Conservation (phyloP, 2,329 filamentous ascomycete species). For the Penicillium verrucosum region DNA sequence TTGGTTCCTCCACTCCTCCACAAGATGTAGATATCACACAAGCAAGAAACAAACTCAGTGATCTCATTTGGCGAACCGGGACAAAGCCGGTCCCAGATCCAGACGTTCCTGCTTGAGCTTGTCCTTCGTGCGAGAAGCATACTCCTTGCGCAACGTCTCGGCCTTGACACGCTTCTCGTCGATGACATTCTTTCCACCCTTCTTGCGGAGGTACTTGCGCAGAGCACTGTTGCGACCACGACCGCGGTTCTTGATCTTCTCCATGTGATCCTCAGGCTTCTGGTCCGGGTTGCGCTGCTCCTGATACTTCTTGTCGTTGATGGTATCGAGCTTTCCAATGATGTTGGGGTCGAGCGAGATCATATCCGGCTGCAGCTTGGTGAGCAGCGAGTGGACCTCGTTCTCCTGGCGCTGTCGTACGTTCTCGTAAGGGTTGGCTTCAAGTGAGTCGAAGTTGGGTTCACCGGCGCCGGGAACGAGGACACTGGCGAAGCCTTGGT, state of each 20-base stretch:
- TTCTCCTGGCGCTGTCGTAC: conserved; percentile 86
- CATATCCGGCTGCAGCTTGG: conserved; percentile 96
- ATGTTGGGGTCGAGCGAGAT: conserved; percentile 92
- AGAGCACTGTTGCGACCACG: conserved; percentile 86
- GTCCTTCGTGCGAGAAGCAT: conserved; percentile 65
- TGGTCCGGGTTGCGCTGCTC: conserved; percentile 77
- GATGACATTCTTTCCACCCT: conserved; percentile 87
- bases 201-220: conserved; percentile 86
- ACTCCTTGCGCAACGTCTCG: conserved; percentile 72
- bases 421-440: conserved; percentile 93
- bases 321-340: conserved; percentile 80
- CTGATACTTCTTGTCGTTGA: conserved; percentile 71
- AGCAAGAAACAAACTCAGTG: conserved; percentile 18
- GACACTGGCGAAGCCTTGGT: conserved; percentile 81
- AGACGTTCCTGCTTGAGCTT: conserved; percentile 64
- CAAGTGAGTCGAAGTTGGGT: conserved; percentile 90
- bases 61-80: conserved; percentile 74
- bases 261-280: conserved; percentile 58
- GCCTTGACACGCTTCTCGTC: conserved; percentile 89
- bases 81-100: conserved; percentile 80
- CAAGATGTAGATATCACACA: conserved; percentile 15
- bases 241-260: conserved; percentile 68
- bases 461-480: conserved; percentile 94
- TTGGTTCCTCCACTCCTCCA: conserved; percentile 8
- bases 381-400: conserved; percentile 84